Base-by-base conservation (phyloP, 305 asterid genomes). In the Solanum hybrid region DNA sequence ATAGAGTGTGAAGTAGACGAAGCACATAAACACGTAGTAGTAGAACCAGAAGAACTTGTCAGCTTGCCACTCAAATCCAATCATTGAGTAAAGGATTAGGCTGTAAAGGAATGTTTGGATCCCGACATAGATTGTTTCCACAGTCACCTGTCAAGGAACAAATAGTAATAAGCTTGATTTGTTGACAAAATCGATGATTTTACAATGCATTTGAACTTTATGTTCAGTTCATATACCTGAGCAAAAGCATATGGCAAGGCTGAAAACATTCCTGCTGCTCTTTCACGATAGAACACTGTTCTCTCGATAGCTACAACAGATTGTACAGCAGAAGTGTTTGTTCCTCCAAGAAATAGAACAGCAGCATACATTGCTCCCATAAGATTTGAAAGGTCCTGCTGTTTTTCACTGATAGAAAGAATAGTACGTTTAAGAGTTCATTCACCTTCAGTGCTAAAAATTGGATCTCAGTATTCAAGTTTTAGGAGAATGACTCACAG, bases 341-440 rank as follows among this genome's bases (percentile, higher is more conserved):
- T 94, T 89, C 95, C 94, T 90, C 95, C 94, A 33, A 94, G 94
- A 90, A 94, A 94, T 91, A 94, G 51, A 91, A 93, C 93, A 65
- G 95, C 94, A 70, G 94, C 91, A 90, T 93, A 93, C 93, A 93
- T 94, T 26, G 95, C 95, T 77, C 95, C 95, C 6, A 93, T 82
- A 20, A 93, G 92, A 92, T 93, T 93, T 17, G 92, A 84, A 70
- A 93, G 80, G 91, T 93, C 94, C 91, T 93, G 94, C 51, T 93
- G 93, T 61, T 91, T 92, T 34, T 89, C 85, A 89, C 94, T 92
- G 91, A 86, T 84, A 24, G 61, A 90, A 65, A 87, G 13, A 82
- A 31, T 72, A 85, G 32, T 5, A 3, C 11, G 8, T 36, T 36
- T 29, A 20, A 75, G 89, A 88, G 15, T 10, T 39, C 7, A 72